phyloP scores from a whole-genome alignment of 371 early-diverging fungal species.

The Zychaea mexicana region DNA sequence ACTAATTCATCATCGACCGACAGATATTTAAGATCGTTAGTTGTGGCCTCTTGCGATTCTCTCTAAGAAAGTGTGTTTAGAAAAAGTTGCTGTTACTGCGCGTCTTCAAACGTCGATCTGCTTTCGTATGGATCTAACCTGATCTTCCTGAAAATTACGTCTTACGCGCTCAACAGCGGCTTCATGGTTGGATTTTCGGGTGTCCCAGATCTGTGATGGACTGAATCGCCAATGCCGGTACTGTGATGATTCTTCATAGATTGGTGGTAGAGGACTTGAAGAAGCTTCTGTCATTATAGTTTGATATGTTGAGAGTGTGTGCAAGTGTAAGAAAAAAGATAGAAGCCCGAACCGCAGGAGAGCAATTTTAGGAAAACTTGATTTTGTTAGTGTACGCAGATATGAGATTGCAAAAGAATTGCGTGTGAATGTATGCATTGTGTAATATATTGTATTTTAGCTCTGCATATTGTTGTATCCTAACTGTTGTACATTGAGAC shows the following conservation, averaged over 20 bases:
- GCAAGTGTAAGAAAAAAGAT: neutral
- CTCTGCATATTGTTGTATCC: conserved; percentile 3
- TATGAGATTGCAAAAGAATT: too few species aligned
- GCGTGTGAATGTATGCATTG: neutral
- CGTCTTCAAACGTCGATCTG: neutral
- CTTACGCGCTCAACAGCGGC: conserved; percentile 62
- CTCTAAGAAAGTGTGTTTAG: conserved; percentile 2
- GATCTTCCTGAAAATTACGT: conserved; percentile 56
- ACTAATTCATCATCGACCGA: conserved; percentile 55
- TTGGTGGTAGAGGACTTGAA: conserved; percentile 11
- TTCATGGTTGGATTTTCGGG: conserved; percentile 60
- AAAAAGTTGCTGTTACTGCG: neutral
- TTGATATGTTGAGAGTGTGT: neutral
- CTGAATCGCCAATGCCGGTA: conserved; percentile 79
- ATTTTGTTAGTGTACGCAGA: too few species aligned
- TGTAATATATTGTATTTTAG: neutral
- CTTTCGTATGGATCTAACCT: conserved; percentile 19
- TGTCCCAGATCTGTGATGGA: conserved; percentile 55
- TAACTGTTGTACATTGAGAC: conserved; percentile 5
- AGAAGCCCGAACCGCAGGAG: too few species aligned
- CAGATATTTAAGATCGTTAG: conserved; percentile 39
- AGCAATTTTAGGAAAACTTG: too few species aligned
- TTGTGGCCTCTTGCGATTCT: conserved; percentile 2
- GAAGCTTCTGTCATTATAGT: neutral
- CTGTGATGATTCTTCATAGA: conserved; percentile 63